Percentiles rank a stretch among this genome's conserved stretches.
Evolutionary conservation across 352 stramenopile species (phyloP).

Genomic region (Pythium grandisporangium): DNA sequence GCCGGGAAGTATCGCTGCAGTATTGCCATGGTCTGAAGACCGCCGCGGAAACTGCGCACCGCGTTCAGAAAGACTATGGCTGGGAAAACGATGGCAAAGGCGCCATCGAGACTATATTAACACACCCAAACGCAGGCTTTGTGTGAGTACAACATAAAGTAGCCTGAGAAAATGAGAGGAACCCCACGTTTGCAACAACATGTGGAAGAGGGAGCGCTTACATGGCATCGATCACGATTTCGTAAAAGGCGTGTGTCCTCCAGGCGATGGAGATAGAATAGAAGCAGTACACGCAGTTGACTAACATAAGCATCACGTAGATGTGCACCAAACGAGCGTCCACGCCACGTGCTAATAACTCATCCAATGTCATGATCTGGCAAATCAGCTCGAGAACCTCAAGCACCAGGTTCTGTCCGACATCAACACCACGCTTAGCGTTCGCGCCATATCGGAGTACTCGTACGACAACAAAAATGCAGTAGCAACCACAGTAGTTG

Average conservation of each 20-base stretch:
- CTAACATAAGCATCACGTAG: conserved; percentile 24
- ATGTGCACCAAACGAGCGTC: conserved; percentile 13
- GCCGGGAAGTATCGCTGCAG: conserved; percentile 26
- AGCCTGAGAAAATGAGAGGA: neutral
- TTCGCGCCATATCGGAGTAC: no score
- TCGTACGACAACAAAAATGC: no score
- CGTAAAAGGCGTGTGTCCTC: conserved; percentile 11
- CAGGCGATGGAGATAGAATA: conserved; percentile 24
- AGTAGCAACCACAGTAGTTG: no score
- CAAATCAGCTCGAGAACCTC: conserved; percentile 6
- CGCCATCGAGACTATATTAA: conserved; percentile 17
- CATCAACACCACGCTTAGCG: no score
- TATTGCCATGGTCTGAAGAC: conserved; percentile 21
- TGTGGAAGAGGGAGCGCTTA: no score
- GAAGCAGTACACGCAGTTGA: conserved; percentile 24
- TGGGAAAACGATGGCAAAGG: conserved; percentile 29
- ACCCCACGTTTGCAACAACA: no score
- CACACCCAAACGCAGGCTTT: no score
- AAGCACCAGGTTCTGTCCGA: conserved; percentile 1
- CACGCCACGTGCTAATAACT: conserved; percentile 18
- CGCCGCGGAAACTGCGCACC: conserved; percentile 18
- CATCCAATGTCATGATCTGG: conserved; percentile 24
- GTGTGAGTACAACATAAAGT: neutral
- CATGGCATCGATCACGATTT: conserved; percentile 29
- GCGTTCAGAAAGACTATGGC: conserved; percentile 18